These are phyloP conservation scores for Silene conica DNA, from an alignment of 148 eudicot genomes.

Conservation along the genomic window DNA sequence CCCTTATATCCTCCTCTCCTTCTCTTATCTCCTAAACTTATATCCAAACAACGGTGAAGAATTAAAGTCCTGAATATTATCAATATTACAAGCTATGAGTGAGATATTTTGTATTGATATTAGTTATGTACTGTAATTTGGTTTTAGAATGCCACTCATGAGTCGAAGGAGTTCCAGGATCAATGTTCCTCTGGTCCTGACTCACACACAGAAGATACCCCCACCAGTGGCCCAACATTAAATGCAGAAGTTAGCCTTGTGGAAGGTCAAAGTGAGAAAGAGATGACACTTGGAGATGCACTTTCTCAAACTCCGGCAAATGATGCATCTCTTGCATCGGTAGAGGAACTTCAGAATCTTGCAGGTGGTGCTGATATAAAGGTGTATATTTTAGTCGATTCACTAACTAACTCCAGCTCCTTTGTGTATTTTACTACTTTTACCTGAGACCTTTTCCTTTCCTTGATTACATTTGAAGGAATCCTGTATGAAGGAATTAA, in stretches of 20 bases:
- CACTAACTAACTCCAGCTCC: constrained; percentile 7
- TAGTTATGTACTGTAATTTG: constrained; percentile 14
- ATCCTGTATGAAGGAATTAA: not conserved
- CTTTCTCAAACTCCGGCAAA: constrained; percentile 43
- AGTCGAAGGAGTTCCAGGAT: constrained; percentile 40
- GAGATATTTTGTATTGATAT: not conserved
- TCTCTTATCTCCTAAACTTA: not conserved
- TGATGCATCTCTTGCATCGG: constrained; percentile 61
- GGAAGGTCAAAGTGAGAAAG: constrained; percentile 46
- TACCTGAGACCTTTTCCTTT: not conserved
- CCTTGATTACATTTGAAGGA: not conserved
- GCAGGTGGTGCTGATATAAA: constrained; percentile 97
- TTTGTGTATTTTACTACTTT: constrained; percentile 8
- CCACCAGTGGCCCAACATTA: constrained; percentile 34
- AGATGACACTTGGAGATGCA: constrained; percentile 50
- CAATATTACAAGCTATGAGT: not conserved
- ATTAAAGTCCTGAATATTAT: not conserved
- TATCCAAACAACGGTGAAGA: not conserved
- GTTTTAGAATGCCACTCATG: constrained; percentile 32
- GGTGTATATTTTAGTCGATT: constrained; percentile 36
- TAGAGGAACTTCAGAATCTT: constrained; percentile 89
- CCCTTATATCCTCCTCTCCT: not conserved
- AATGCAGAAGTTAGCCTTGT: constrained; percentile 40
- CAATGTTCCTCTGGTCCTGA: constrained; percentile 34
- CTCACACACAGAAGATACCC: constrained; percentile 33